Percentiles rank a stretch among this genome's conserved stretches.
These are phyloP conservation scores for Kodamaea ohmeri DNA, from an alignment of 1,139 yeast genomes.

Conservation along the genomic window DNA sequence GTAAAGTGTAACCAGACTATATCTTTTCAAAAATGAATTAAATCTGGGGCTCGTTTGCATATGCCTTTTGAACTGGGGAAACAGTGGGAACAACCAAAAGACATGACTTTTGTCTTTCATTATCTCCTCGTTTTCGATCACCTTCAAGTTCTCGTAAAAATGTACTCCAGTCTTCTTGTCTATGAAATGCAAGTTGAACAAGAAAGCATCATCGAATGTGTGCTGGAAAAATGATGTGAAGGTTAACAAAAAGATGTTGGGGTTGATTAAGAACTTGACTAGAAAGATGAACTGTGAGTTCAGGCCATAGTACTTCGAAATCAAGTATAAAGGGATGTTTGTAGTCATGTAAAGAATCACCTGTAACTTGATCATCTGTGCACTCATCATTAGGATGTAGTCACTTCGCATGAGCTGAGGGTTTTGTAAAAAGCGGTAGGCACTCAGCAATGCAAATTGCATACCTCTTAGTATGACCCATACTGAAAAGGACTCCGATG, in stretches of 20 bases:
- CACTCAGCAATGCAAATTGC: slow-evolving; percentile 51
- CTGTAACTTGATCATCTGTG: slow-evolving; percentile 21
- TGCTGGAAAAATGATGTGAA: slow-evolving; percentile 36
- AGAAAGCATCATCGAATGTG: slow-evolving; percentile 39
- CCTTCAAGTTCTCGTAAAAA: slow-evolving; percentile 7
- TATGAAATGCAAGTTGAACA: slow-evolving; percentile 38
- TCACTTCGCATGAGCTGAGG: slow-evolving; percentile 26
- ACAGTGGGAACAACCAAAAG: slow-evolving; percentile 9
- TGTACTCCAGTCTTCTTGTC: slow-evolving; percentile 30
- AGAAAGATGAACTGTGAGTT: slow-evolving; percentile 35
- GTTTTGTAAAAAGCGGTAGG: slow-evolving; percentile 47
- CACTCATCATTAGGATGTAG: slow-evolving; percentile 15
- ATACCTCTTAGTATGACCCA: slow-evolving; percentile 51
- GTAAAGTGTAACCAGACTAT: slow-evolving; percentile 12
- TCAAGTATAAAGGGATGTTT: slow-evolving; percentile 21
- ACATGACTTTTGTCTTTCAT: slow-evolving; percentile 2
- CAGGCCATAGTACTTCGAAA: slow-evolving; percentile 40
- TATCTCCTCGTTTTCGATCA: slow-evolving; percentile 9
- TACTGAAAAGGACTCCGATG: slow-evolving; percentile 45
- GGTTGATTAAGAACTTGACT: slow-evolving; percentile 35
- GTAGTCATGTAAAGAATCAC: slow-evolving; percentile 16
- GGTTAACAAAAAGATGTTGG: slow-evolving; percentile 42
- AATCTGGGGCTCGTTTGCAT: slow-evolving; percentile 16
- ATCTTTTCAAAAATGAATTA: slow-evolving; percentile 15
- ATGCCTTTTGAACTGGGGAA: slow-evolving; percentile 10